Conservation (phyloP, 2,329 filamentous ascomycete species). For the Hymenoscyphus fructigenus region DNA sequence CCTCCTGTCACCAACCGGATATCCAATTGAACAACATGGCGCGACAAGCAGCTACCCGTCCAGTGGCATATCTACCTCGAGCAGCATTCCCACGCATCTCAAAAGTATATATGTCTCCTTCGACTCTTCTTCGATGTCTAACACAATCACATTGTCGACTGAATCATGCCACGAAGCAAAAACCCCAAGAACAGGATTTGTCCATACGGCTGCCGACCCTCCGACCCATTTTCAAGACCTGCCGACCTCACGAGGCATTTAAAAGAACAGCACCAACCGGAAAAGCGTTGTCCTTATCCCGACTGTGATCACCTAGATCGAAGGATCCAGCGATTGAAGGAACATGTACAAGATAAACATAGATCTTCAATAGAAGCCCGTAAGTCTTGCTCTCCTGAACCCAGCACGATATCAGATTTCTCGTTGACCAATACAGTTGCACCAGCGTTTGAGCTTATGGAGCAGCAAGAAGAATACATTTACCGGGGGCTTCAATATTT, state of each 20-base stretch:
- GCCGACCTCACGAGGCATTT: background rate
- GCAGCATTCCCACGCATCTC: background rate
- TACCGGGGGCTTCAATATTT: background rate
- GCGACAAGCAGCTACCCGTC: background rate
- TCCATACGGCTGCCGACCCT: background rate
- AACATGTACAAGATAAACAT: background rate
- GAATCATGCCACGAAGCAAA: background rate
- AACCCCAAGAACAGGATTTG: background rate
- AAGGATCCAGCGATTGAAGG: background rate
- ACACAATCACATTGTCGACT: background rate
- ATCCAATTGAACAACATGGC: background rate
- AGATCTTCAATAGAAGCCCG: background rate
- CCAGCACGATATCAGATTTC: background rate
- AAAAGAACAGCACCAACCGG: background rate
- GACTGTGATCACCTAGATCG: background rate
- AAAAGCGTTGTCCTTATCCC: background rate
- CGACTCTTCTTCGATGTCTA: background rate
- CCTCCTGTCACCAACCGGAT: background rate
- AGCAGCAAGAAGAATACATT: background rate
- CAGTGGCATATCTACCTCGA: background rate
- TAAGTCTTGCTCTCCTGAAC: background rate
- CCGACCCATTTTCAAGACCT: background rate
- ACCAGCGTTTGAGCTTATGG: background rate
- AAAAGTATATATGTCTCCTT: background rate
- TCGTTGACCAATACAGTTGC: background rate